Percentiles rank a stretch among this genome's conserved stretches.
Conservation (phyloP, 352 stramenopile species). For the Globisporangium carolinianum region DNA sequence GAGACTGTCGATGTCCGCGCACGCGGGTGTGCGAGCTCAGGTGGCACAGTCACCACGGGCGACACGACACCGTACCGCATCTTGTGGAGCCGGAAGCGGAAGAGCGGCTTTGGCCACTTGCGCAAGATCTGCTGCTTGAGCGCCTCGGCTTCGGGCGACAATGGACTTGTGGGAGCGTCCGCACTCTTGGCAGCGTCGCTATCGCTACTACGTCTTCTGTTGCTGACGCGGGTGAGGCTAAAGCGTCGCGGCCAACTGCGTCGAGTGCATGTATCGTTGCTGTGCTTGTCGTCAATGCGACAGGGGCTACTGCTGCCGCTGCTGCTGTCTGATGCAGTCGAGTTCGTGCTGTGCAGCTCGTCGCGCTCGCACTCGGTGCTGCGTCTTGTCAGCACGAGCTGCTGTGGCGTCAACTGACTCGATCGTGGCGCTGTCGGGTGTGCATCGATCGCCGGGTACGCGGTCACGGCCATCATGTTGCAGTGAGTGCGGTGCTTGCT, state of each 20-base stretch:
- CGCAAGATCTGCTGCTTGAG: slow-evolving; percentile 12
- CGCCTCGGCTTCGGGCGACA: slow-evolving; percentile 7
- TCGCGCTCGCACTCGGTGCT: no score
- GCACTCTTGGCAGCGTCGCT: neutral
- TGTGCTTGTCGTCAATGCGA: neutral
- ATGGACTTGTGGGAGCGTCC: neutral
- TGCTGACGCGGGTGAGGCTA: neutral
- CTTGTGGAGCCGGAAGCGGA: slow-evolving; percentile 31
- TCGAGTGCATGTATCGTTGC: neutral
- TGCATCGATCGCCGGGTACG: no score
- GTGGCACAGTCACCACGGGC: slow-evolving; percentile 31
- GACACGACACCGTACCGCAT: slow-evolving; percentile 31
- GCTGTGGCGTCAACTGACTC: no score
- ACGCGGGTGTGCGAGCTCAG: slow-evolving; percentile 21
- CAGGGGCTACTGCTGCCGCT: no score
- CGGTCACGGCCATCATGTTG: no score
- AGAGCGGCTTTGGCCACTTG: slow-evolving; percentile 13
- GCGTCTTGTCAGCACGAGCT: no score
- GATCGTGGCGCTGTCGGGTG: no score
- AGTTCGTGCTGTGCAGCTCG: no score
- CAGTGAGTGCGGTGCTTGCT: no score
- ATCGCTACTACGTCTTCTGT: neutral
- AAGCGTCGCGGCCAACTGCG: neutral
- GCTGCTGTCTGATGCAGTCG: no score
- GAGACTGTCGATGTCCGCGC: slow-evolving; percentile 33